Conservation (phyloP, 345 rosid species). For the Salix udensis region DNA sequence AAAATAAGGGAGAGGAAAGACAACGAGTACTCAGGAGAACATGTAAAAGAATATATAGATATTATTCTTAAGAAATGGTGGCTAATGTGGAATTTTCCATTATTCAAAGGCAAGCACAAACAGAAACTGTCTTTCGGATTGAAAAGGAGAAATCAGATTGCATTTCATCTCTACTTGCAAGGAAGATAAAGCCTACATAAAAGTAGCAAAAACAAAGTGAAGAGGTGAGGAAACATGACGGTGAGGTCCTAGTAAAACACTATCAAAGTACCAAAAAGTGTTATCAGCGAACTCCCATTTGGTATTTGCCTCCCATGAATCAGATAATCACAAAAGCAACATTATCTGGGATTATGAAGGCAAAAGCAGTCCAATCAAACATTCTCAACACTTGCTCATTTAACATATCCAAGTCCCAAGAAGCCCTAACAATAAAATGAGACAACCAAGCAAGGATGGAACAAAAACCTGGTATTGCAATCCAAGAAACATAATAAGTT, state of each 20-base stretch:
- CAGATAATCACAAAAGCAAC: slow-evolving; percentile 26
- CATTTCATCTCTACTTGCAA: too few relatives aligned
- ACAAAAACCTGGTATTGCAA: neutral
- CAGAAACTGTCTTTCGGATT: neutral
- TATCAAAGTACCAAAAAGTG: slow-evolving; percentile 9
- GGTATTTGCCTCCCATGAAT: slow-evolving; percentile 34
- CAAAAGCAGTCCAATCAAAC: slow-evolving; percentile 1
- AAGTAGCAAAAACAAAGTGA: neutral
- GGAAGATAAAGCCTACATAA: neutral
- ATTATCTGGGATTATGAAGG: slow-evolving; percentile 31
- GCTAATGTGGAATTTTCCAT: neutral
- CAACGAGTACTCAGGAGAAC: neutral
- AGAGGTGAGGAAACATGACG: neutral
- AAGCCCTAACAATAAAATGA: neutral
- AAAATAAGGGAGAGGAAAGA: neutral
- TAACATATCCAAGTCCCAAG: neutral
- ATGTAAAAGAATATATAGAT: too few relatives aligned
- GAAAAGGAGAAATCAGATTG: neutral
- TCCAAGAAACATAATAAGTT: neutral
- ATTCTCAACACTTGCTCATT: neutral
- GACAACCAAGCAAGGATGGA: neutral
- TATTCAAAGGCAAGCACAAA: neutral
- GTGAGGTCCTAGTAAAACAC: slow-evolving; percentile 26
- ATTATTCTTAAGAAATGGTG: neutral
- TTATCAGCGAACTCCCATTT: slow-evolving; percentile 28